Evolutionary conservation across 345 rosid genomes (phyloP).

Genomic region (Citrus hindsii): DNA sequence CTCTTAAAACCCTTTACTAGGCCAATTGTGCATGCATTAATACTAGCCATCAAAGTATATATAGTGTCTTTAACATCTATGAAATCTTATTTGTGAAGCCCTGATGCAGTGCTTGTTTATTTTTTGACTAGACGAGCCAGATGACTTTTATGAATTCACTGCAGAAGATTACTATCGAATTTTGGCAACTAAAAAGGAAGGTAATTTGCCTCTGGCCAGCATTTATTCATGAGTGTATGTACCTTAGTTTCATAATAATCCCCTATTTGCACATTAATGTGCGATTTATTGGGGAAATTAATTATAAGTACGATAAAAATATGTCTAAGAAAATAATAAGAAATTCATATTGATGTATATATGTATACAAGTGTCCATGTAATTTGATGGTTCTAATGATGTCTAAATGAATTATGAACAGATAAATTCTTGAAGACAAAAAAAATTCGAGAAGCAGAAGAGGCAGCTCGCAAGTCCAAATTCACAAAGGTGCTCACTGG

Average conservation of each 20-base stretch:
- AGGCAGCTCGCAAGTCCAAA: slow-evolving; percentile 72
- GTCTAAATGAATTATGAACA: slow-evolving; percentile 19
- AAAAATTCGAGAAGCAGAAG: slow-evolving; percentile 86
- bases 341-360: not conserved
- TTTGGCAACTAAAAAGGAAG: slow-evolving; percentile 58
- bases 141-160: slow-evolving; percentile 86
- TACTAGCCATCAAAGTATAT: not conserved
- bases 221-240: not conserved
- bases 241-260: not conserved
- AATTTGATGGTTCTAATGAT: not conserved
- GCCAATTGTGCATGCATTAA: not conserved
- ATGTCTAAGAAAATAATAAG: too few species aligned
- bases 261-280: not conserved
- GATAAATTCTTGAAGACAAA: slow-evolving; percentile 78
- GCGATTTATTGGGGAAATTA: not conserved
- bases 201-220: slow-evolving; percentile 22
- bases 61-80: not conserved
- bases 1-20: not conserved
- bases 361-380: not conserved
- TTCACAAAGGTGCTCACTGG: slow-evolving; percentile 53
- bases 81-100: not conserved
- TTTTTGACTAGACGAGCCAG: slow-evolving; percentile 55
- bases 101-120: not conserved
- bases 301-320: not conserved
- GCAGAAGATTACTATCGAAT: slow-evolving; percentile 68